Evolutionary conservation across 2,329 filamentous ascomycete species (phyloP), one percentile per base, ranked within the genome.

Genomic region (Neopestalotiopsis sp.): DNA sequence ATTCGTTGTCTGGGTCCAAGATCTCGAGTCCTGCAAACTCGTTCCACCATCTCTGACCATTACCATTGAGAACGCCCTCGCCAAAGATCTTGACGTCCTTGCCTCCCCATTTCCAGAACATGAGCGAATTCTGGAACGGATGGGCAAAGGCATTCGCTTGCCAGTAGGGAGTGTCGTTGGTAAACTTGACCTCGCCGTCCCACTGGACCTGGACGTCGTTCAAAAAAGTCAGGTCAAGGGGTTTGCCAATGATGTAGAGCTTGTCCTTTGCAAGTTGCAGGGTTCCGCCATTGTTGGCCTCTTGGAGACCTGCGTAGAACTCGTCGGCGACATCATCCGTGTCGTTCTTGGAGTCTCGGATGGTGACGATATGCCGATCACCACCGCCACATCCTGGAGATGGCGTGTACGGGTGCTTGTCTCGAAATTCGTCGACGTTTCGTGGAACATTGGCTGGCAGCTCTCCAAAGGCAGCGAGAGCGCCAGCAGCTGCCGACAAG

Each of bases 31-130:
- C 79, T 4, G 80, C 77, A 66, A 81, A 82, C 70, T 81, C 80
- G 67, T 83, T 79, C 81, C 81, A 83, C 81, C 81, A 83, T 5
- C 78, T 71, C 74, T 82, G 81, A 2, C 80, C 88, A 69, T 89
- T 88, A 0, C 85, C 88, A 68, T 90, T 86, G 58, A 90, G 80
- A 14, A 85, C 79, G 58, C 88, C 84, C 13, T 84, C 81, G 58
- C 89, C 89, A 68, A 84, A 88, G 72, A 91, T 89, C 70, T 84
- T 87, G 75, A 91, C 87, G 70, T 89, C 81, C 70, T 86, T 83
- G 12, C 89, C 89, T 67, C 88, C 88, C 88, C 88, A 91, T 65
- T 89, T 86, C 85, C 87, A 90, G 74, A 90, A 90, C 68, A 88
- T 88, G 67, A 90, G 86, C 3, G 84, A 88, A 70, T 84, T 81